Base-by-base conservation (phyloP, 169 alveolate species). In the Sarcocystis neurona region DNA sequence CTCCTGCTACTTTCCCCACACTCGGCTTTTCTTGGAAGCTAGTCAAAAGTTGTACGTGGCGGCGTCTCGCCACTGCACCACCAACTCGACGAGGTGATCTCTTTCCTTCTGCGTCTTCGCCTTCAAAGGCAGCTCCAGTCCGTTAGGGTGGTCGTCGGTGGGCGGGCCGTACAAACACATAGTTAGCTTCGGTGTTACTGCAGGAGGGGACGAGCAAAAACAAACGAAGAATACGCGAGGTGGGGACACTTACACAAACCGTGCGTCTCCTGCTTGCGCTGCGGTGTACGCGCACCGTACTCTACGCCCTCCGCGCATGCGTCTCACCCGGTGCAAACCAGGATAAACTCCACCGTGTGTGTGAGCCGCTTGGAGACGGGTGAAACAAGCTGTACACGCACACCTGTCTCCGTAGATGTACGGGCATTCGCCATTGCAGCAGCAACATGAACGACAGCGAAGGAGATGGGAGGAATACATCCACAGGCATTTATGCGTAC, bases 21-120 rank as follows among this genome's bases (percentile, higher is more conserved):
- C 66, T 53, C 12, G 12, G 30, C 23, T 23, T 53, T 53, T 53
- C 66, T 53, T 23, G 12, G 66, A 15, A 37, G 75, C 18, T 2
- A 70, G 44, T 88, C 46, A 94, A 66, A 94, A 95, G 91, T 95
- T 96, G 94, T 95, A 96, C 8, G 98, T 93, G 12, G 98, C 97
- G 10, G 98, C 98, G 77, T 96, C 98, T 66, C 98, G 96, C 98
- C 98, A 96, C 91, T 95, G 96, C 23, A 96, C 97, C 56, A 96
- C 86, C 56, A 93, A 89, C 80, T 96, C 98, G 47, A 95, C 98
- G 34, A 96, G 79, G 27, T 94, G 94, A 41, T 96, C 98, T 60
- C 98, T 94, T 79, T 96, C 98, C 84, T 96, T 95, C 90, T 94
- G 94, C 50, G 94, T 89, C 94, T 96, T 96, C 56, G 96, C 94